phyloP scores from a whole-genome alignment of 2,329 filamentous ascomycete genomes.

The Arthroderma sp. region DNA sequence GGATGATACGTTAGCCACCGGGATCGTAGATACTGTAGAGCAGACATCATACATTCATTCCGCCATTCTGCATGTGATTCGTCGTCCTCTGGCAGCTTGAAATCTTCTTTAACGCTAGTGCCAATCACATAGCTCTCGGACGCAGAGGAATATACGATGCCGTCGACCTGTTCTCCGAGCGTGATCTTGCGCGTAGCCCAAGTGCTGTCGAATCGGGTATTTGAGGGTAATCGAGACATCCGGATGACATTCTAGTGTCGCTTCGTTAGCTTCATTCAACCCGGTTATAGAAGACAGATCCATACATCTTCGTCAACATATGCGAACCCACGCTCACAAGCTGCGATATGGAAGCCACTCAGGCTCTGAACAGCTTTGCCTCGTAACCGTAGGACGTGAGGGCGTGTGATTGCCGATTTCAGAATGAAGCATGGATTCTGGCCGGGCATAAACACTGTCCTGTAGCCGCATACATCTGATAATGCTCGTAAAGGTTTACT shows the following conservation, averaged over 20 bases:
- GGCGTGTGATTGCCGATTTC: conserved; percentile 65
- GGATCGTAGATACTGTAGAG: neutral
- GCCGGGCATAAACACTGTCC: conserved; percentile 71
- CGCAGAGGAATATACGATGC: conserved; percentile 63
- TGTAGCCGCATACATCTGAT: conserved; percentile 56
- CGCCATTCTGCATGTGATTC: conserved; percentile 72
- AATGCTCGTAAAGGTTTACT: conserved; percentile 40
- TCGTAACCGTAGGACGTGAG: conserved; percentile 61
- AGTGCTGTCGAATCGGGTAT: conserved; percentile 61
- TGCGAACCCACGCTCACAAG: conserved; percentile 70
- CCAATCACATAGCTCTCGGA: conserved; percentile 66
- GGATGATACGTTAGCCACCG: neutral
- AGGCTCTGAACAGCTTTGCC: conserved; percentile 58
- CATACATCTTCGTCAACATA: conserved; percentile 54
- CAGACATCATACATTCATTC: conserved; percentile 43
- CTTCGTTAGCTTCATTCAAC: neutral
- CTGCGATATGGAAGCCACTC: conserved; percentile 62
- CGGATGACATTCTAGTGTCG: conserved; percentile 50
- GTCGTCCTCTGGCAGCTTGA: conserved; percentile 76
- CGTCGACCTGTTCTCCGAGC: conserved; percentile 57
- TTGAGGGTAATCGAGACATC: conserved; percentile 57
- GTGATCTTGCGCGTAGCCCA: conserved; percentile 62
- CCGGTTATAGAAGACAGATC: neutral
- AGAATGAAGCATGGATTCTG: conserved; percentile 68
- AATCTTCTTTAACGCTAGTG: conserved; percentile 55